A percentile compares a stretch with the other conserved stretches of the same genome.
These are phyloP conservation scores for Candida cerambycidarum DNA, from an alignment of 805 yeast species.

Conservation along the genomic window DNA sequence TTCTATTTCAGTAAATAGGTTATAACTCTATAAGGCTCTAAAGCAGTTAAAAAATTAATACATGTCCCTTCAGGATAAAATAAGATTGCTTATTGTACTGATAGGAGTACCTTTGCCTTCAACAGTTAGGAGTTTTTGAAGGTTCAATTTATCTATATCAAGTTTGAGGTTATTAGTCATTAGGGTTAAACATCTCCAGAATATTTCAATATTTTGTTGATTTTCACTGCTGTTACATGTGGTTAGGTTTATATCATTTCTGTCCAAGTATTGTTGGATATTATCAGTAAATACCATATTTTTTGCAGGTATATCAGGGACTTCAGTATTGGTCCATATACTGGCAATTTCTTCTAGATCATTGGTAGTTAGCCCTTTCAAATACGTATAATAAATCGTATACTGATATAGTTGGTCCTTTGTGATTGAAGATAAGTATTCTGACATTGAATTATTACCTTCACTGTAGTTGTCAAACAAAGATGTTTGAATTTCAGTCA, in stretches of 20 bases:
- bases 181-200: constrained; percentile 41
- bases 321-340: constrained; percentile 34
- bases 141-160: constrained; percentile 35
- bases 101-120: constrained; percentile 32
- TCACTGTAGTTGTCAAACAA: constrained; percentile 20
- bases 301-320: constrained; percentile 35
- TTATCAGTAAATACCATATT: constrained; percentile 44
- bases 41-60: constrained; percentile 63
- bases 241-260: constrained; percentile 22
- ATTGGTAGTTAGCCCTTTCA: constrained; percentile 25
- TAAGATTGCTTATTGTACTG: constrained; percentile 40
- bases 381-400: constrained; percentile 26
- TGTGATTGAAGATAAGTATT: constrained; percentile 28
- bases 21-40: constrained; percentile 70
- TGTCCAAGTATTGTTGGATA: constrained; percentile 43
- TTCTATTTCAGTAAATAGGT: constrained; percentile 45
- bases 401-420: constrained; percentile 30
- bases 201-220: constrained; percentile 16
- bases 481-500: constrained; percentile 21
- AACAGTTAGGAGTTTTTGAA: constrained; percentile 17
- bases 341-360: constrained; percentile 24
- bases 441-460: constrained; percentile 15
- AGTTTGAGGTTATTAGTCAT: constrained; percentile 39
- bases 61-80: constrained; percentile 79
- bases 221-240: constrained; percentile 8